Conservation (phyloP, 805 yeast genomes). For the Babjeviella inositovora region DNA sequence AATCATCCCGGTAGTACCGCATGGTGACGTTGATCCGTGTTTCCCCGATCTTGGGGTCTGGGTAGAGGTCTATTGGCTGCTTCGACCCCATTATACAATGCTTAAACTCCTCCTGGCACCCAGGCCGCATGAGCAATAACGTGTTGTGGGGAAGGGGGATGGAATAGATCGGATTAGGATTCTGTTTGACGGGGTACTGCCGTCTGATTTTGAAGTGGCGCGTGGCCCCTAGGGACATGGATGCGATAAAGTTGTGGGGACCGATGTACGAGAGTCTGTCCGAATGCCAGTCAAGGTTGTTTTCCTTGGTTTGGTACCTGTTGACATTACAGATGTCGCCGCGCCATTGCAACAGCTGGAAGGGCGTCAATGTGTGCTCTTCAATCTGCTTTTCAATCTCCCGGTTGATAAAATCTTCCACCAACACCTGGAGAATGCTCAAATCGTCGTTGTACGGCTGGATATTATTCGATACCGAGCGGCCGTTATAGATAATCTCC, state of each 20-base stretch:
- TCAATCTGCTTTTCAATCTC: slow-evolving; percentile 7
- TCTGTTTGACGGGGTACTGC: slow-evolving; percentile 5
- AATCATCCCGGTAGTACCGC: slow-evolving; percentile 10
- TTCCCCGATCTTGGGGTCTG: slow-evolving; percentile 7
- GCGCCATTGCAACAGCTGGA: slow-evolving; percentile 9
- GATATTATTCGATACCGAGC: slow-evolving; percentile 3
- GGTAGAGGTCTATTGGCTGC: slow-evolving; percentile 6
- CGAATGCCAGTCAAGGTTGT: slow-evolving; percentile 16
- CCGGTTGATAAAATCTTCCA: too few species aligned
- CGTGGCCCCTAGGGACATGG: slow-evolving; percentile 14
- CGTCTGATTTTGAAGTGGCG: slow-evolving; percentile 13
- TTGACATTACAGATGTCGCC: slow-evolving; percentile 11
- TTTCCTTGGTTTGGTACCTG: slow-evolving; percentile 8
- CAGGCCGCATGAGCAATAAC: slow-evolving; percentile 15
- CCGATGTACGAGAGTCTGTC: slow-evolving; percentile 16
- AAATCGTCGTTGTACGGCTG: slow-evolving; percentile 6
- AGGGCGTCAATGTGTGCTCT: slow-evolving; percentile 6
- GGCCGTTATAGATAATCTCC: slow-evolving; percentile 10
- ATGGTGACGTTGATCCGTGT: slow-evolving; percentile 14
- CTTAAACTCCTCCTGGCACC: slow-evolving; percentile 17
- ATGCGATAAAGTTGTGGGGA: slow-evolving; percentile 13
- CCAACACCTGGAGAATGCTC: slow-evolving; percentile 4
- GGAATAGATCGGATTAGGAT: slow-evolving; percentile 7
- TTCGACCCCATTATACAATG: slow-evolving; percentile 11
- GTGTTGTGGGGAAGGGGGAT: slow-evolving; percentile 15